Evolutionary conservation across 306 rosid species (phyloP).

Genomic region (Acmispon strigosus): DNA sequence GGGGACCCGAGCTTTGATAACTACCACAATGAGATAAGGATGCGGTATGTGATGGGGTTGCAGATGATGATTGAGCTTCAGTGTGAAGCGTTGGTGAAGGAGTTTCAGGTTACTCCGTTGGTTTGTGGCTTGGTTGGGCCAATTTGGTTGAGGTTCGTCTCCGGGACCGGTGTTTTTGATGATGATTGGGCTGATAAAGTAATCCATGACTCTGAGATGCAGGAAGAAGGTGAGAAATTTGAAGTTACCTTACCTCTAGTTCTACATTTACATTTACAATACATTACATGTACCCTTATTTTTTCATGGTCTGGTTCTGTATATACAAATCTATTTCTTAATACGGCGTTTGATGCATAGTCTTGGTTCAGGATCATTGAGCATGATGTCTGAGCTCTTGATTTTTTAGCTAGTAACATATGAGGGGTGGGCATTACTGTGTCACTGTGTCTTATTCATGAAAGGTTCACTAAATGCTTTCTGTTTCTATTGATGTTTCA

Average conservation of each 20-base stretch:
- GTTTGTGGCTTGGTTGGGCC: conserved; percentile 77
- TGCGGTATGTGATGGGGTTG: conserved; percentile 66
- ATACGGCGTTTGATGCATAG: not conserved
- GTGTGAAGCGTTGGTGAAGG: conserved; percentile 68
- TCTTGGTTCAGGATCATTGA: not conserved
- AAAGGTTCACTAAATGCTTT: not conserved
- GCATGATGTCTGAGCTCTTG: not conserved
- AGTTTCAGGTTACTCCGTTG: conserved; percentile 67
- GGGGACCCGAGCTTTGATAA: conserved; percentile 42
- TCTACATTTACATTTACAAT: not conserved
- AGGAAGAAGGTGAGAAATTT: conserved; percentile 37
- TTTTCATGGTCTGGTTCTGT: not conserved
- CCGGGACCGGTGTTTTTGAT: conserved; percentile 51
- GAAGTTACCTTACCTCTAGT: not conserved
- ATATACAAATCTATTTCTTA: not conserved
- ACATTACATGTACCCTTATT: not conserved
- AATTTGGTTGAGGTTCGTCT: conserved; percentile 74
- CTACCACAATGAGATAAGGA: conserved; percentile 50
- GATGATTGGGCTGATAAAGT: conserved; percentile 55
- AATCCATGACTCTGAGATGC: conserved; percentile 53
- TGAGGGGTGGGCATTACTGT: not conserved
- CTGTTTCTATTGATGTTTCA: not conserved
- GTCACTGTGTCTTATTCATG: conserved; percentile 6
- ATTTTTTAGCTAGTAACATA: not conserved
- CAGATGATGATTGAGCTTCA: conserved; percentile 78